Base-by-base conservation (phyloP, 2,329 filamentous ascomycete species). In the Zymoseptoria tritici region DNA sequence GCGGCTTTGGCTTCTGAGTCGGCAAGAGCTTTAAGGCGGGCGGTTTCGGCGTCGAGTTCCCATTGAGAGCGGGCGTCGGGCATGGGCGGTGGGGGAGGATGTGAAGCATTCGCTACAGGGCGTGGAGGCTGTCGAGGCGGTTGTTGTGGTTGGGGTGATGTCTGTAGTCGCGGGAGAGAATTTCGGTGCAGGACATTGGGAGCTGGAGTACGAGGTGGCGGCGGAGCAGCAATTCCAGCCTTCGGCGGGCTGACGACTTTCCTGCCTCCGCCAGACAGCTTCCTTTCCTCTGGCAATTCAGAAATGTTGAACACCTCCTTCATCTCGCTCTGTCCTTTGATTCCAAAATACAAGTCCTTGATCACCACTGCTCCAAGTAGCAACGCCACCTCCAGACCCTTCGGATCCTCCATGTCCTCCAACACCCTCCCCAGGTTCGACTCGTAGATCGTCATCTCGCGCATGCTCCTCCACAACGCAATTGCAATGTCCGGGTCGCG, bases 401-500 rank as follows among this genome's bases (percentile, higher is more conserved):
- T 97, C 59, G 88, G 85, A 74, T 99, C 94, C 73, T 99, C 91
- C 62, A 97, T 85, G 51, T 97, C 92, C 36, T 46, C 36, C 36
- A 46, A 11, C 9, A 97, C 88, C 6, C 94, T 83, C 62, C 88
- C 87, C 70, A 97, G 80, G 71, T 97, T 97, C 4, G 93, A 90
- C 74, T 99, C 90, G 77, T 97, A 97, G 50, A 99, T 82, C 1
- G 92, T 96, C 60, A 97, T 76, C 67, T 92, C 89, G 66, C 85
- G 87, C 24, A 87, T 80, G 19, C 83, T 82, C 65, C 88, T 86
- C 79, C 92, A 96, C 68, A 97, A 83, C 2, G 91, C 91, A n/a
- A 97, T 82, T 0, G 91, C 92, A 67, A 97, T 97, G 75, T 97
- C 94, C 0, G 94, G 93, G 72, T 99, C 94, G 51, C 64, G 60